Evolutionary conservation across 2,329 filamentous ascomycete genomes (phyloP), one percentile per base, ranked within the genome.

Genomic region (Colletotrichum magnum): DNA sequence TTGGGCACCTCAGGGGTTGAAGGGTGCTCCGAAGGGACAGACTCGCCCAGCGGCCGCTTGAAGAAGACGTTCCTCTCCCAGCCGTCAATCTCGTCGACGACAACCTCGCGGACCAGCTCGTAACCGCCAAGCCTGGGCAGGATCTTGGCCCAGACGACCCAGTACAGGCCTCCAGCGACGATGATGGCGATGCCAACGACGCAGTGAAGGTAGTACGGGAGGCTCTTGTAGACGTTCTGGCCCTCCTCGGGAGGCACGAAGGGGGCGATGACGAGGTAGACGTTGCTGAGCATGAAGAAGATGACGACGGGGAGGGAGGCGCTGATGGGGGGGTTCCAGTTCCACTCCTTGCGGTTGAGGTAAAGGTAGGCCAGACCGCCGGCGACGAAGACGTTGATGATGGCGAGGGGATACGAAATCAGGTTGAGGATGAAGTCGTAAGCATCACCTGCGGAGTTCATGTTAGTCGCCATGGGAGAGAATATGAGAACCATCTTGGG

Each of bases 391-490:
- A 84, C 78, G 77, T 89, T 89, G 76, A 89, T 82, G 51, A 89
- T 82, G 58, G 89, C 86, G 13, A 90, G 83, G 0, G 89, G 89
- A 73, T 92, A 92, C 0, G 88, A 89, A 74, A 91, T 91, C 61
- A 91, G 84, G 77, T 84, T 88, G 26, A 69, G 67, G 2, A 69
- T 69, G 62, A 69, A 69, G 64, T 45, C 36, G 39, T 45, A 65
- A 24, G 54, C 26, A 32, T 69, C 67, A 3, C 67, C 67, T n/a
- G 13, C 5, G 16, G 7, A n/a, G 9, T 5, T 5, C 1, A 26
- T 67, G 61, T 72, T 60, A 72, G 63, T 28, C 53, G 12, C 6
- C 6, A 32, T 28, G 45, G 47, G 21, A 12, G 21, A 50, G 15
- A 15, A 24, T 3, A 24, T 24, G 21, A 4, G 10, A 6, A 16